Evolutionary conservation across 176 grass and related monocot species (phyloP), one percentile per base, ranked within the genome.

Genomic region (Avena insularis): DNA sequence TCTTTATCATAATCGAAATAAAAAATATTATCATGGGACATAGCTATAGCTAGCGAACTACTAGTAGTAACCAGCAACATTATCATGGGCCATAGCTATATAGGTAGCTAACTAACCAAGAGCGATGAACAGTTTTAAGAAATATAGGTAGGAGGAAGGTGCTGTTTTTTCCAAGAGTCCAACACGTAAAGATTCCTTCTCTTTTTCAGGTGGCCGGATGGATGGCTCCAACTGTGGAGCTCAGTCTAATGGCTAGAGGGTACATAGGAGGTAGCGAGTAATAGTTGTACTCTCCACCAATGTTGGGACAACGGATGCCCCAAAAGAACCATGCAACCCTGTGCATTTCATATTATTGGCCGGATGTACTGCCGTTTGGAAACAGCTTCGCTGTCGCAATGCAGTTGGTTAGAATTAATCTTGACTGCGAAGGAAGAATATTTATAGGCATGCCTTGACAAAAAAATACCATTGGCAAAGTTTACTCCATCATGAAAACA

Each of bases 141-240:
- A 43, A 43, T 84, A 73, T 66, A 66, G 62, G n/a, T n/a, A 48
- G 15, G 31, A 75, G 21, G 23, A 75, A 75, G 43, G 43, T 74
- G 54, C 5, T 49, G 43, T 48, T 80, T 33, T 60, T 66, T 57
- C 72, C 40, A 4, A 69, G 77, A 81, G 76, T 60, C 75, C 59
- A 84, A 77, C 29, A 75, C 69, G 90, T 59, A 85, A 87, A 91
- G 82, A 91, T 91, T 91, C 90, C 40, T 60, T 54, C 43, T 81
- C 43, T 81, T 88, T 64, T 81, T 84, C 81, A 77, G 60, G 58
- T 88, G 86, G 71, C 84, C 67, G 76, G 40, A 51, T 76, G 85
- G 82, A 84, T 84, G 76, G 82, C 77, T 84, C 85, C 85, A 87
- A 87, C 61, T 43, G 40, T 75, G 38, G 38, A 75, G 80, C 75